Percentiles rank a stretch among this genome's conserved stretches.
Evolutionary conservation across 2,329 filamentous ascomycete species (phyloP).

Genomic region (Curvularia sp.): DNA sequence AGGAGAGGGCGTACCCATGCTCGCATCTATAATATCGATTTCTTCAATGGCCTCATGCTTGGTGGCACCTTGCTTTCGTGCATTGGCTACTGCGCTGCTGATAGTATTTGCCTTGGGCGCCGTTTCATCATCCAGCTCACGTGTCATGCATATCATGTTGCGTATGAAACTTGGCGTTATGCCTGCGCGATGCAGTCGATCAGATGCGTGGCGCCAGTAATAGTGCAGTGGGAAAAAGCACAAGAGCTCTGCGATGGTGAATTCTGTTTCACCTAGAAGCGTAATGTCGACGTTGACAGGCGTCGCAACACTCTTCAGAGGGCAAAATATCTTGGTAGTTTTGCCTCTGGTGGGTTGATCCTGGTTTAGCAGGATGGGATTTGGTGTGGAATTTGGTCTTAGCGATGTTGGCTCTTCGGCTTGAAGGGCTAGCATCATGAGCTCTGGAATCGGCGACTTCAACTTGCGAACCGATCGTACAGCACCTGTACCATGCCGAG

Average conservation of each 20-base stretch:
- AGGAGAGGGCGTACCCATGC: background rate
- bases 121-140: constrained; percentile 10
- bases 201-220: constrained; percentile 21
- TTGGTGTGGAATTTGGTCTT: background rate
- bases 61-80: background rate
- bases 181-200: constrained; percentile 13
- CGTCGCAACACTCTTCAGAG: constrained; percentile 26
- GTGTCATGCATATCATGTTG: constrained; percentile 22
- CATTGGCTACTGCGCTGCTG: background rate
- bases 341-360: background rate
- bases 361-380: constrained; percentile 11
- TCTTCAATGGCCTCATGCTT: background rate
- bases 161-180: constrained; percentile 1
- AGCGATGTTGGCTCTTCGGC: background rate
- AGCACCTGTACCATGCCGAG: constrained; percentile 10
- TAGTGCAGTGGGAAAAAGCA: constrained; percentile 27
- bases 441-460: constrained; percentile 23
- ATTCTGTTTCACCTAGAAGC: constrained; percentile 19
- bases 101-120: background rate
- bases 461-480: background rate
- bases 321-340: constrained; percentile 14
- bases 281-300: constrained; percentile 22
- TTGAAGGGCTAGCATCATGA: constrained; percentile 16
- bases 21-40: background rate
- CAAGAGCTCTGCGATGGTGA: constrained; percentile 27